These are phyloP conservation scores for Trametes cingulata DNA, from an alignment of 768 basidiomycete genomes.

Conservation along the genomic window DNA sequence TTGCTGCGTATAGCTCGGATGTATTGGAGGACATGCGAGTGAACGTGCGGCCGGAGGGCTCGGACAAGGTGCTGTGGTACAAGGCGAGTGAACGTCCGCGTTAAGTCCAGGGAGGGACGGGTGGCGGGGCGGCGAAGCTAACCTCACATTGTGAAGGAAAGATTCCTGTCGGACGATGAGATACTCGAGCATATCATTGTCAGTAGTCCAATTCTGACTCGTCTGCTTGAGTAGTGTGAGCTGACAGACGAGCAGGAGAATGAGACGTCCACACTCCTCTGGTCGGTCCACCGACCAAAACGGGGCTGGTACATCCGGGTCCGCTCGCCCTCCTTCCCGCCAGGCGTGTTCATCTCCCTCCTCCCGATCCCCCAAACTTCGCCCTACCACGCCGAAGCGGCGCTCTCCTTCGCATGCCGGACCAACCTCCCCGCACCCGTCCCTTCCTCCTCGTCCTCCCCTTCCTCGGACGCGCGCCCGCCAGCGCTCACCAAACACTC, in stretches of 20 bases:
- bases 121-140: conserved; percentile 12
- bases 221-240: not conserved
- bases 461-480: conserved; percentile 7
- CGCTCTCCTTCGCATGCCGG: conserved; percentile 39
- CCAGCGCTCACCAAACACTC: conserved; percentile 19
- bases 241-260: conserved; percentile 51
- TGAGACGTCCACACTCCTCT: conserved; percentile 60
- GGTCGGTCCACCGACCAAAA: conserved; percentile 78
- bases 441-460: too few species aligned
- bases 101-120: not conserved
- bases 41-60: conserved; percentile 59
- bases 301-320: conserved; percentile 86
- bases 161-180: conserved; percentile 70
- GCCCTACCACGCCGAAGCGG: conserved; percentile 33
- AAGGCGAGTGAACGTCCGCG: conserved; percentile 49
- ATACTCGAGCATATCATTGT: conserved; percentile 77
- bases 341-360: conserved; percentile 40
- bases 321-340: conserved; percentile 69
- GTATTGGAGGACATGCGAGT: conserved; percentile 70
- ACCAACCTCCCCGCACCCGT: conserved; percentile 26
- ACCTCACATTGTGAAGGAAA: conserved; percentile 51
- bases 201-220: conserved; percentile 29
- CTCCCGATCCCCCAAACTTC: conserved; percentile 34
- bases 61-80: conserved; percentile 67
- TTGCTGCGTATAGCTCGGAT: conserved; percentile 54